Evolutionary conservation across 176 grass and related monocot species (phyloP).

Genomic region (Raddia distichophylla): DNA sequence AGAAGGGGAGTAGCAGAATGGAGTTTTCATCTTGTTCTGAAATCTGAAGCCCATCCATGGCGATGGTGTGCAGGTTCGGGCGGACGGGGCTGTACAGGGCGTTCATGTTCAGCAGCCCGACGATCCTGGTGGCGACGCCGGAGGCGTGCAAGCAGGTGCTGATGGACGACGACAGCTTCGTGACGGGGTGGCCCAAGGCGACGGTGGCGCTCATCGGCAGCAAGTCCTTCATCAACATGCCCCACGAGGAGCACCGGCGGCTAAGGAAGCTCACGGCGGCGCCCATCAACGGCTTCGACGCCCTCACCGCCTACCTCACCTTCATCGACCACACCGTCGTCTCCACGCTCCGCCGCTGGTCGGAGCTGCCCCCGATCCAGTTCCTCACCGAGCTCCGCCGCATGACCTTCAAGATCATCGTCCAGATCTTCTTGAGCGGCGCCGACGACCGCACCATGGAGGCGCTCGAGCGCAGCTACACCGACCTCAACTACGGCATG

Average conservation of each 20-base stretch:
- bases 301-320: constrained; percentile 65
- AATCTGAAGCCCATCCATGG: not conserved
- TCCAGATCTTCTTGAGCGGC: constrained; percentile 78
- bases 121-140: constrained; percentile 58
- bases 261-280: constrained; percentile 67
- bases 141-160: constrained; percentile 76
- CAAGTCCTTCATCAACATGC: constrained; percentile 73
- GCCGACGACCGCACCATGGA: constrained; percentile 40
- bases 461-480: constrained; percentile 76
- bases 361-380: constrained; percentile 43
- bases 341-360: constrained; percentile 56
- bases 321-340: constrained; percentile 77
- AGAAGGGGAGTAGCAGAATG: too few species aligned
- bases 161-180: constrained; percentile 80
- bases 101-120: constrained; percentile 93
- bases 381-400: constrained; percentile 68
- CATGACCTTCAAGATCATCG: constrained; percentile 83
- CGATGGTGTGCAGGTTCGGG: constrained; percentile 55
- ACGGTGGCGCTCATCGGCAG: constrained; percentile 72
- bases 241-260: constrained; percentile 72
- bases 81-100: constrained; percentile 71
- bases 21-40: too few species aligned
- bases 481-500: constrained; percentile 84
- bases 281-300: constrained; percentile 91
- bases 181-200: constrained; percentile 78